These are phyloP conservation scores for Starmerella stellata DNA, from an alignment of 805 yeast species.

Conservation along the genomic window DNA sequence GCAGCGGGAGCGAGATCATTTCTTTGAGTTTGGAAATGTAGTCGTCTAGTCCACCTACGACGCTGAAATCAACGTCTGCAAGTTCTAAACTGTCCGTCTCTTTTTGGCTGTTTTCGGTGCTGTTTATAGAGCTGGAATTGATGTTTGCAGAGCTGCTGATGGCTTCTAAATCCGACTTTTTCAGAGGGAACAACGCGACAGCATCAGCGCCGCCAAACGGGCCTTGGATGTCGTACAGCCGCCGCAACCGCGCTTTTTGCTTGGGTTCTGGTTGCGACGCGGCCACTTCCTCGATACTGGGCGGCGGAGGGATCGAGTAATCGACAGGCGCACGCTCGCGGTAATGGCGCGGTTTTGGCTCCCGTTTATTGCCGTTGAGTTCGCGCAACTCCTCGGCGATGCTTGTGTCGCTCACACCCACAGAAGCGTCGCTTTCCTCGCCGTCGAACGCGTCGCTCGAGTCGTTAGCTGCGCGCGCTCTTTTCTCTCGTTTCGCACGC, in stretches of 20 bases:
- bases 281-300: slow-evolving; percentile 16
- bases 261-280: slow-evolving; percentile 2
- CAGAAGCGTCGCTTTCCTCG: slow-evolving; percentile 8
- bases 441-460: background rate
- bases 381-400: slow-evolving; percentile 16
- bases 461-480: background rate
- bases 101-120: too few relatives aligned
- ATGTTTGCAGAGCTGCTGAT: too few relatives aligned
- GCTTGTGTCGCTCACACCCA: slow-evolving; percentile 11
- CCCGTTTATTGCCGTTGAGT: slow-evolving; percentile 8
- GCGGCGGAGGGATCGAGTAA: slow-evolving; percentile 18
- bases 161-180: slow-evolving; percentile 7
- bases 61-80: slow-evolving; percentile 66
- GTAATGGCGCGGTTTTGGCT: slow-evolving; percentile 8
- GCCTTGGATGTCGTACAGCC: slow-evolving; percentile 84
- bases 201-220: slow-evolving; percentile 97
- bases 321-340: slow-evolving; percentile 17
- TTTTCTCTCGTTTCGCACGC: background rate
- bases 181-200: slow-evolving; percentile 40
- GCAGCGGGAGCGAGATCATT: slow-evolving; percentile 83
- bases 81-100: slow-evolving; percentile 68
- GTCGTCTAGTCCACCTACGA: slow-evolving; percentile 80
- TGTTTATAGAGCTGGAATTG: background rate
- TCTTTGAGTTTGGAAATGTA: slow-evolving; percentile 86
- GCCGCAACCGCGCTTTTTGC: slow-evolving; percentile 26